Conservation (phyloP, 768 basidiomycete genomes). For the Boletellus ananiceps region DNA sequence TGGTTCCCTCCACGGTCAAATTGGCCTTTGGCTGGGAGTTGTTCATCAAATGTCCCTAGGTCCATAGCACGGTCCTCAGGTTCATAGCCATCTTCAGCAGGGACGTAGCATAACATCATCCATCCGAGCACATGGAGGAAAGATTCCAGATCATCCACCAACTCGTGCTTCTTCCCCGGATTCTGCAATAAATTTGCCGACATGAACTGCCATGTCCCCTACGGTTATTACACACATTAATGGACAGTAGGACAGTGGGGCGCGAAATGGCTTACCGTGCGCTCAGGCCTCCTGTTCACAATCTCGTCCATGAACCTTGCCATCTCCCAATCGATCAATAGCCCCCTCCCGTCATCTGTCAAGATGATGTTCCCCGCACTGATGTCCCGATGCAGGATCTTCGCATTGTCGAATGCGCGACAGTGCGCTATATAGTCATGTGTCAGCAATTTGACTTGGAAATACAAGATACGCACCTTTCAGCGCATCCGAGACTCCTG, state of each 20-base stretch:
- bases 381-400: slow-evolving; percentile 26
- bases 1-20: no score
- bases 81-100: no score
- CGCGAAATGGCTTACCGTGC: no score
- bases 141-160: slow-evolving; percentile 32
- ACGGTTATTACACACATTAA: no score
- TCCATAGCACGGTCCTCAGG: no score
- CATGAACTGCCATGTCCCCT: slow-evolving; percentile 7
- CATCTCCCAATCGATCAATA: slow-evolving; percentile 29
- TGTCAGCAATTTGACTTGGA: no score
- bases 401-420: slow-evolving; percentile 2
- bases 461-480: neutral
- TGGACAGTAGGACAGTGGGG: no score
- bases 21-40: no score
- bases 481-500: neutral
- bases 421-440: no score
- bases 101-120: neutral
- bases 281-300: neutral
- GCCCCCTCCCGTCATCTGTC: slow-evolving; percentile 3
- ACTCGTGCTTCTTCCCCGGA: slow-evolving; percentile 13
- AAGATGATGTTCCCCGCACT: slow-evolving; percentile 25
- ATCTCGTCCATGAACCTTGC: neutral
- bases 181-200: slow-evolving; percentile 14
- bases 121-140: slow-evolving; percentile 16
- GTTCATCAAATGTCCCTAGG: no score